Percentiles rank a stretch among this genome's conserved stretches.
These are phyloP conservation scores for Lentinula raphanica DNA, from an alignment of 768 basidiomycete species.

Conservation along the genomic window DNA sequence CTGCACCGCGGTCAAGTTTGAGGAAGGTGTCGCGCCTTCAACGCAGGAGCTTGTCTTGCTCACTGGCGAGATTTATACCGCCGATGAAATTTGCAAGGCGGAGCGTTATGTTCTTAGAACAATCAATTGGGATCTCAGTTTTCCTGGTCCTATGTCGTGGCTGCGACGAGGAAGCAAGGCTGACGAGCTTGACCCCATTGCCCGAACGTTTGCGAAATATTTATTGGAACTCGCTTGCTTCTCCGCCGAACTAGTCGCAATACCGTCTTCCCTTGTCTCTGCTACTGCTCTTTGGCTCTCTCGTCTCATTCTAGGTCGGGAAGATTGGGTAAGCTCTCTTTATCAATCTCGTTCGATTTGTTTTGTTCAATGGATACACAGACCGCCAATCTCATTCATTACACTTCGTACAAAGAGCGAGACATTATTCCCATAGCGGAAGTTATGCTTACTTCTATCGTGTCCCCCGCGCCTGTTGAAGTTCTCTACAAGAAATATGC, in stretches of 20 bases:
- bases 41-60: conserved; percentile 85
- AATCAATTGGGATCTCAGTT: conserved; percentile 87
- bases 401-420: conserved; percentile 87
- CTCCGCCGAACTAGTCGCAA: conserved; percentile 79
- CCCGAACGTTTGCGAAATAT: conserved; percentile 90
- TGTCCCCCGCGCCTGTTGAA: conserved; percentile 73
- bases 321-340: conserved; percentile 76
- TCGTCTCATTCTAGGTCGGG: conserved; percentile 70
- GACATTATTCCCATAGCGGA: conserved; percentile 84
- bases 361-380: conserved; percentile 9
- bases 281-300: conserved; percentile 91
- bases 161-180: conserved; percentile 91
- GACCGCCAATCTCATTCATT: conserved; percentile 89
- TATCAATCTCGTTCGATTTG: neutral
- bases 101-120: conserved; percentile 93
- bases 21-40: conserved; percentile 90
- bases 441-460: conserved; percentile 80
- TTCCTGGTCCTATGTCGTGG: conserved; percentile 93
- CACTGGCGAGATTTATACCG: conserved; percentile 83
- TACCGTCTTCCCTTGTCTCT: conserved; percentile 81
- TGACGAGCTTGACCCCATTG: conserved; percentile 91
- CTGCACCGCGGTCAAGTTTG: conserved; percentile 92
- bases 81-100: conserved; percentile 58
- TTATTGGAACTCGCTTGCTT: conserved; percentile 87
- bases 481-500: conserved; percentile 95